Conservation (phyloP, 805 yeast genomes). For the Kodamaea kaohsiungensis region DNA sequence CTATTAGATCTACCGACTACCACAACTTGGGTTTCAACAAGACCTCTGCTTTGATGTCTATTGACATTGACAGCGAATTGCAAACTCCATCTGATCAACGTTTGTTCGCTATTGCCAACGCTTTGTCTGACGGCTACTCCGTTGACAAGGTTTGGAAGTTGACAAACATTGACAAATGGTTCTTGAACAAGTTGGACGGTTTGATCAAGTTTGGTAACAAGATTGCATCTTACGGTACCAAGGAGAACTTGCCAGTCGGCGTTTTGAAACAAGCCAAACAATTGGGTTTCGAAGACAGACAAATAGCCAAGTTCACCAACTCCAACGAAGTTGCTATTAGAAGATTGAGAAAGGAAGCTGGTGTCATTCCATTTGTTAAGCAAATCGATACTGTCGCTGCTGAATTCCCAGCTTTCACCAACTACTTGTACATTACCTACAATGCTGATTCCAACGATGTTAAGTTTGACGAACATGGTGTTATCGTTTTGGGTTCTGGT, state of each 20-base stretch:
- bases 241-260: slow-evolving; percentile 61
- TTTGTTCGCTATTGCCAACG: slow-evolving; percentile 94
- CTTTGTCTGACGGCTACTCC: slow-evolving; percentile 82
- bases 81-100: slow-evolving; percentile 98
- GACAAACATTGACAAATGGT: slow-evolving; percentile 96
- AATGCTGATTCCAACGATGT: slow-evolving; percentile 89
- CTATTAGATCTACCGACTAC: slow-evolving; percentile 94
- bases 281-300: slow-evolving; percentile 95
- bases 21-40: slow-evolving; percentile 92
- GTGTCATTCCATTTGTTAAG: slow-evolving; percentile 88
- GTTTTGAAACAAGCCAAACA: slow-evolving; percentile 87
- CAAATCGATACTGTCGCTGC: slow-evolving; percentile 99
- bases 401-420: slow-evolving; percentile 95
- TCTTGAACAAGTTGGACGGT: slow-evolving; percentile 79
- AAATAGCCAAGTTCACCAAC: slow-evolving; percentile 83
- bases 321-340: slow-evolving; percentile 93
- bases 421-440: slow-evolving; percentile 92
- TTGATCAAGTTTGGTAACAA: slow-evolving; percentile 71
- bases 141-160: slow-evolving; percentile 90
- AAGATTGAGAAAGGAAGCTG: slow-evolving; percentile 81
- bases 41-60: slow-evolving; percentile 82
- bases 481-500: slow-evolving; percentile 96
- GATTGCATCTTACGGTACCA: slow-evolving; percentile 56
- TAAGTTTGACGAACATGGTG: slow-evolving; percentile 87
- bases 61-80: slow-evolving; percentile 89